These are phyloP conservation scores for Trichosphaerium sp. DNA, from an alignment of 78 protist species.

Conservation along the genomic window DNA sequence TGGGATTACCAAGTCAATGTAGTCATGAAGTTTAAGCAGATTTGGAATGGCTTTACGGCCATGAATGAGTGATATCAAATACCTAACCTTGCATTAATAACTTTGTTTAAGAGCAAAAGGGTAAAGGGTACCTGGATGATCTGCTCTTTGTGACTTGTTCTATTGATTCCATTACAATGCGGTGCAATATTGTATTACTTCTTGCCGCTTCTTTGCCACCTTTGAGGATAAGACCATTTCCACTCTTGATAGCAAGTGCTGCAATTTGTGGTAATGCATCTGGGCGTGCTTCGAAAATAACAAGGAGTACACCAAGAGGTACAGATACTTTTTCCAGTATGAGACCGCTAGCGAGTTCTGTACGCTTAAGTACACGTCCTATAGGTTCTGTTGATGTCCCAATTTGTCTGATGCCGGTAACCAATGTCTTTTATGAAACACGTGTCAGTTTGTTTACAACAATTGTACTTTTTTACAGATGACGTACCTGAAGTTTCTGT, in stretches of 20 bases:
- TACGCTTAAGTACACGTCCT: not conserved
- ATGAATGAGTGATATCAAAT: not conserved
- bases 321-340: constrained; percentile 13
- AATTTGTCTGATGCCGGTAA: not conserved
- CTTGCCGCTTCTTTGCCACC: constrained; percentile 64
- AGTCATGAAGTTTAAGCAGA: constrained; percentile 2
- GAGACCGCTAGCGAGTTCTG: constrained; percentile 21
- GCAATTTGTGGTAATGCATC: constrained; percentile 33
- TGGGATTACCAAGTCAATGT: constrained; percentile 77
- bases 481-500: not conserved
- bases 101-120: not conserved
- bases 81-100: not conserved
- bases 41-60: constrained; percentile 4
- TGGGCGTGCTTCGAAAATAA: constrained; percentile 78
- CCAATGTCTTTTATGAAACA: not conserved
- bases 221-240: constrained; percentile 51
- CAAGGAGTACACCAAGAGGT: constrained; percentile 68
- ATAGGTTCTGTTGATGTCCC: constrained; percentile 1
- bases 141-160: constrained; percentile 12
- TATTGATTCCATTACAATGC: not conserved
- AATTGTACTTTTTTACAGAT: constrained; percentile 3
- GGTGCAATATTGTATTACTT: constrained; percentile 8
- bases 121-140: not conserved
- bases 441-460: not conserved
- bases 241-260: constrained; percentile 9